Conservation (phyloP, 1,284 basidiomycete genomes). For the Ustilago vetiveriae region DNA sequence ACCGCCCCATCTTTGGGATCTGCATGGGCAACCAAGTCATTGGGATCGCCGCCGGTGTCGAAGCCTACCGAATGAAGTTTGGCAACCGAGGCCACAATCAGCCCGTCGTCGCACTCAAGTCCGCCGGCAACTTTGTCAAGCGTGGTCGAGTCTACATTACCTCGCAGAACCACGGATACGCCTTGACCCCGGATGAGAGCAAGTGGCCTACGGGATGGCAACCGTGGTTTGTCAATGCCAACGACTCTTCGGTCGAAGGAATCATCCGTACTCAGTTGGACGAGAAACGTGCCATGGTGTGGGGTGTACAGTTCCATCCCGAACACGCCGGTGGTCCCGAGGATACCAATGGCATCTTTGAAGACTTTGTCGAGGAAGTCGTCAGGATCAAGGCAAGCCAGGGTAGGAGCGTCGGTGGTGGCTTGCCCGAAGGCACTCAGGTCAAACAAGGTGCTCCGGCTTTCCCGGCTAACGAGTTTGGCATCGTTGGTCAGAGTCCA, state of each 20-base stretch:
- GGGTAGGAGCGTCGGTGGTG: constrained; percentile 26
- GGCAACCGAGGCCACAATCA: constrained; percentile 99
- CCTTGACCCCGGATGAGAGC: constrained; percentile 56
- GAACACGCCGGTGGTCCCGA: constrained; percentile 66
- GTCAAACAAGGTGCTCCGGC: constrained; percentile 36
- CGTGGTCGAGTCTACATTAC: constrained; percentile 97
- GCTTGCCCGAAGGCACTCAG: constrained; percentile 24
- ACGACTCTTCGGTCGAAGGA: constrained; percentile 65
- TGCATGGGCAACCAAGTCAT: constrained; percentile 89
- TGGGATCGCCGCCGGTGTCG: constrained; percentile 93
- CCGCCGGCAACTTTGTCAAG: constrained; percentile 83
- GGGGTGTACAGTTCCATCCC: constrained; percentile 66
- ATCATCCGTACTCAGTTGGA: constrained; percentile 55
- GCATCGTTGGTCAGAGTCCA: constrained; percentile 36
- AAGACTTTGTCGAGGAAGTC: constrained; percentile 64
- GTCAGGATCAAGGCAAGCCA: constrained; percentile 53
- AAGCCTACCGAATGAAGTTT: constrained; percentile 96
- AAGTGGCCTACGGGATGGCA: constrained; percentile 64
- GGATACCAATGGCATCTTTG: constrained; percentile 64
- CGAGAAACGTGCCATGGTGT: constrained; percentile 53
- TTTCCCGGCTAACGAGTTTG: constrained; percentile 39
- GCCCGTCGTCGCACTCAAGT: constrained; percentile 91
- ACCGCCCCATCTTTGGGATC: constrained; percentile 94
- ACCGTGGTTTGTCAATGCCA: constrained; percentile 66
- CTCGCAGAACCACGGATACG: constrained; percentile 72